phyloP scores from a whole-genome alignment of 257 asterid genomes.

The Fraxinus cuspidata region DNA sequence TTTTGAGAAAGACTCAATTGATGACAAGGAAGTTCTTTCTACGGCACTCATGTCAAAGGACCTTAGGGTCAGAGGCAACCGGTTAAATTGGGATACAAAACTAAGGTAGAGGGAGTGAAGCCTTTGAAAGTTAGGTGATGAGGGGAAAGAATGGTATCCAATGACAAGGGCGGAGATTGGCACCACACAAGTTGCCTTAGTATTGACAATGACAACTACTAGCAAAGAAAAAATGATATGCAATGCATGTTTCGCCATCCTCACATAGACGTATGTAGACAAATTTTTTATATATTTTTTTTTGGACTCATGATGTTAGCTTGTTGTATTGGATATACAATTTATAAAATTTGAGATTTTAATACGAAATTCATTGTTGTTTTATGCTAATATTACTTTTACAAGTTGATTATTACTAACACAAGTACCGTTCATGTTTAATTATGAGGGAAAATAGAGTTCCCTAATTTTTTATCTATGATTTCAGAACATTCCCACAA shows the following conservation, averaged over 20 bases:
- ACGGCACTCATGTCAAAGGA: slow-evolving; percentile 65
- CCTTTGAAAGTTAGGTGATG: slow-evolving; percentile 77
- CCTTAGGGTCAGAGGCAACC: slow-evolving; percentile 50
- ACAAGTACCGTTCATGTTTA: too few species aligned
- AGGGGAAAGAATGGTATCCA: slow-evolving; percentile 93
- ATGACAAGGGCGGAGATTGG: slow-evolving; percentile 86
- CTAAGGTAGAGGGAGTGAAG: slow-evolving; percentile 64
- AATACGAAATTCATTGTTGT: too few species aligned
- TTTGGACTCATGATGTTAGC: too few species aligned
- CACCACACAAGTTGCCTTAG: slow-evolving; percentile 84
- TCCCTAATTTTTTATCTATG: too few species aligned
- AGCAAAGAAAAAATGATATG: slow-evolving; percentile 54
- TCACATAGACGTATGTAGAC: slow-evolving; percentile 37
- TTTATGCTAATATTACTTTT: too few species aligned
- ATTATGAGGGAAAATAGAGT: too few species aligned
- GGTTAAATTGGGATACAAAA: slow-evolving; percentile 45
- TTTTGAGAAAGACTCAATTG: slow-evolving; percentile 43
- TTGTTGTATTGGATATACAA: too few species aligned
- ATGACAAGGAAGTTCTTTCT: slow-evolving; percentile 63
- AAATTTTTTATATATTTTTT: too few species aligned
- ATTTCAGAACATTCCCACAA: too few species aligned
- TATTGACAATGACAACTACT: slow-evolving; percentile 58
- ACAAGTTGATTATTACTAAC: too few species aligned
- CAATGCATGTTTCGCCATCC: slow-evolving; percentile 55
- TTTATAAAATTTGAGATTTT: too few species aligned